phyloP scores from a whole-genome alignment of 2,329 filamentous ascomycete species.

The Exophiala sideris region DNA sequence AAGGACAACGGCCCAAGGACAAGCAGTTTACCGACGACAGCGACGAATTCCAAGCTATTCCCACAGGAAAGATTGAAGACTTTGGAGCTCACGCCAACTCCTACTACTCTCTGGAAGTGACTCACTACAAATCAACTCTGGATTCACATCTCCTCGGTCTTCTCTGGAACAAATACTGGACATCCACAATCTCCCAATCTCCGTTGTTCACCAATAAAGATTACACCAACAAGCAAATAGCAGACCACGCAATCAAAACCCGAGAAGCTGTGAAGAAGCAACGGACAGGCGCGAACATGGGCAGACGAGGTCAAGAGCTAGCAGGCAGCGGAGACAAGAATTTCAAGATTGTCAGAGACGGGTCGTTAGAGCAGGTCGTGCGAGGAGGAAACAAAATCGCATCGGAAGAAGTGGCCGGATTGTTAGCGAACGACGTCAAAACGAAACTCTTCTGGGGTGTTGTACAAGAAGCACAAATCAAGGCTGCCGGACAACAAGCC shows the following conservation, averaged over 20 bases:
- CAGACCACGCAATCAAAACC: constrained; percentile 81
- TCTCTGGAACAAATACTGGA: constrained; percentile 99
- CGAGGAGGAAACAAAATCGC: constrained; percentile 57
- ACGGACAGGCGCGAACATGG: constrained; percentile 21
- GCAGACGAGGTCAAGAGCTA: constrained; percentile 24
- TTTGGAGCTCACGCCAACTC: constrained; percentile 88
- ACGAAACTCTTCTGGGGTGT: constrained; percentile 49
- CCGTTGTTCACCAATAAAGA: constrained; percentile 90
- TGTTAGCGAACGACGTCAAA: constrained; percentile 50
- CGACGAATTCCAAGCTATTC: constrained; percentile 61
- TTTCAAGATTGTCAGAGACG: constrained; percentile 38
- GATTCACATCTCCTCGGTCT: constrained; percentile 82
- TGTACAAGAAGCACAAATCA: constrained; percentile 29
- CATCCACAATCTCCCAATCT: constrained; percentile 87
- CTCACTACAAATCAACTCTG: constrained; percentile 90
- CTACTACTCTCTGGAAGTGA: constrained; percentile 89
- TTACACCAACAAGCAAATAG: constrained; percentile 87
- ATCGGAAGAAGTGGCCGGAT: constrained; percentile 50
- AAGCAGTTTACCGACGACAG: constrained; percentile 40
- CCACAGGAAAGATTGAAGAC: constrained; percentile 89
- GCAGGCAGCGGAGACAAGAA: constrained; percentile 28
- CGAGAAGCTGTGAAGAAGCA: constrained; percentile 56
- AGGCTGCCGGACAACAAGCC: constrained; percentile 17
- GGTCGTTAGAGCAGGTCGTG: constrained; percentile 52
- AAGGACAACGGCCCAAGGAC: constrained; percentile 61